Base-by-base conservation (phyloP, 768 basidiomycete species). In the Naematelia aurantialba region DNA sequence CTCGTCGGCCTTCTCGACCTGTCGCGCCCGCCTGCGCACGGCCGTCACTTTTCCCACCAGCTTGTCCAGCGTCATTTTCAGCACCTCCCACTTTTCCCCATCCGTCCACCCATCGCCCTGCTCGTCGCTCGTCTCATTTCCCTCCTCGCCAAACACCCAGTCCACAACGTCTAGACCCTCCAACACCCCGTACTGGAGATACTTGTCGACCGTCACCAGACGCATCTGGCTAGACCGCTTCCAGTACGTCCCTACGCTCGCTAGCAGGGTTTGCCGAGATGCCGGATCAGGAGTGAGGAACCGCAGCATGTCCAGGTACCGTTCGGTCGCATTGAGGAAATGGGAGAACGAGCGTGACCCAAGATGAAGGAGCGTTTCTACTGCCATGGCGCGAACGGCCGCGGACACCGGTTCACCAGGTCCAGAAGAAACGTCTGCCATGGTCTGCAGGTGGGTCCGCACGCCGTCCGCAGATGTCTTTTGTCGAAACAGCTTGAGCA, bases 171-270 rank as follows among this genome's bases (percentile, higher is more conserved):
- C 93, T 14, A 85, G 85, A 0, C 93, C 91, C 67, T 97, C 92
- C 42, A 98, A 87, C 57, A 98, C 89, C 73, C 96, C 92, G 78
- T 99, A 99, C 74, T 98, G 94, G 85, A 98, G 89, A 55, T 98
- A 80, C 79, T 99, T 99, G 81, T 98, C 96, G 62, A 94, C 87
- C 5, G 97, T 91, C 71, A 99, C 92, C 14, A 83, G 82, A 48
- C 92, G 81, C 85, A 92, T 90, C 68, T 97, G 92, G 27, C 83
- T 80, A 70, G 88, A 91, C 67, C 85, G 78, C 63, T 82, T 82
- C 93, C 93, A 99, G 79, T 93, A 98, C 3, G 80, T 76, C 0
- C 85, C 84, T 0, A 87, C 84, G 1, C 86, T 83, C 13, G 81
- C 81, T 13, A 97, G 82, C 61, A 97, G 83, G 65, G 89, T 64